phyloP scores from a whole-genome alignment of 345 rosid species.

The Euphorbia tirucalli region DNA sequence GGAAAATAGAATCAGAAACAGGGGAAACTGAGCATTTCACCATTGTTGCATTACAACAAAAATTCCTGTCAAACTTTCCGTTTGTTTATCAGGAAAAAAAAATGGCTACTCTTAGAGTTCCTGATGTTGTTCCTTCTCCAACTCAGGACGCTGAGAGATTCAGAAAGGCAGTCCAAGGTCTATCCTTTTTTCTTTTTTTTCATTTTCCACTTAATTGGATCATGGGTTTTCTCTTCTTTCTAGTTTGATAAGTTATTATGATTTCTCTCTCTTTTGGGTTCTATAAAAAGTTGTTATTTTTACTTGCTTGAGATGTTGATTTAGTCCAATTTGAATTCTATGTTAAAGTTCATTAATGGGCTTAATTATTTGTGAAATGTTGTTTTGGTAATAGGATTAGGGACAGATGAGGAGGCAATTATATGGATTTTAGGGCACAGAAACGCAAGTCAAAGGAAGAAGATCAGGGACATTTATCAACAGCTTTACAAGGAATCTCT shows the following conservation, averaged over 20 bases:
- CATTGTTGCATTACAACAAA: background rate
- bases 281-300: too few relatives aligned
- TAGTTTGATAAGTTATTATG: background rate
- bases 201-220: background rate
- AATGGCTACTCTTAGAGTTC: constrained; percentile 60
- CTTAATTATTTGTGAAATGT: too few relatives aligned
- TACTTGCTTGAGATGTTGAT: too few relatives aligned
- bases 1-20: constrained; percentile 31
- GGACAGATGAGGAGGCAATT: constrained; percentile 69
- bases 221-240: background rate
- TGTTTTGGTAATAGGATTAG: constrained; percentile 63
- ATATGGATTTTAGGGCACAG: constrained; percentile 62
- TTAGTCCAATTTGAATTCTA: too few relatives aligned
- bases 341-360: too few relatives aligned
- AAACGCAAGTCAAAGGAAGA: constrained; percentile 67
- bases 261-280: background rate
- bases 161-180: constrained; percentile 67
- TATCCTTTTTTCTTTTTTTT: constrained; percentile 18
- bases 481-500: constrained; percentile 61
- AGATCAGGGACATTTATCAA: constrained; percentile 59
- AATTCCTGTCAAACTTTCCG: background rate
- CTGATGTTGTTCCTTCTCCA: constrained; percentile 64
- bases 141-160: constrained; percentile 59
- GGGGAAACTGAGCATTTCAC: background rate
- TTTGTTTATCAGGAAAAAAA: constrained; percentile 14